A percentile compares a stretch with the other conserved stretches of the same genome.
Evolutionary conservation across 2,329 filamentous ascomycete genomes (phyloP).

Genomic region (Emergomyces orientalis): DNA sequence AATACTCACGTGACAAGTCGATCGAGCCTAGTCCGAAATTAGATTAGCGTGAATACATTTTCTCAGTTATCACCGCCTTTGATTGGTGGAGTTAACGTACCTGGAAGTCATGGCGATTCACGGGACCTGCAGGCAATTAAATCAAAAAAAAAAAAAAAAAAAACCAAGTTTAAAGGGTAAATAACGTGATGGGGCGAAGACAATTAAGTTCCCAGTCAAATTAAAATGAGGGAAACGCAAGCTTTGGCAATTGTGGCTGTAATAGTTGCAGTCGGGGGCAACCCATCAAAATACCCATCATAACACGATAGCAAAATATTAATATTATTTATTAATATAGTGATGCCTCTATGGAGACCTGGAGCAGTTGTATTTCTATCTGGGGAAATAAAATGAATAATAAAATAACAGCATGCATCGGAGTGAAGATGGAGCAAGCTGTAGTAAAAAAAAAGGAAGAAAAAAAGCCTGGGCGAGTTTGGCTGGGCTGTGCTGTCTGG

Average conservation of each 20-base stretch:
- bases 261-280: neutral
- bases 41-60: constrained; percentile 31
- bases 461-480: neutral
- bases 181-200: neutral
- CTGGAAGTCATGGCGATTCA: constrained; percentile 33
- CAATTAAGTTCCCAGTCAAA: neutral
- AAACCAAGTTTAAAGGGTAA: neutral
- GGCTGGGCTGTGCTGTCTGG: neutral
- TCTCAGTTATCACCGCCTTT: constrained; percentile 17
- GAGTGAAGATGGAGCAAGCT: constrained; percentile 3
- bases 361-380: neutral
- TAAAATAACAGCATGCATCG: constrained; percentile 3
- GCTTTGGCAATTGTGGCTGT: neutral
- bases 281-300: constrained; percentile 6
- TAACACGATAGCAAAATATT: neutral
- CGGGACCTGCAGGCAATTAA: neutral
- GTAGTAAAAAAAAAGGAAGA: neutral
- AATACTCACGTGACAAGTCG: constrained; percentile 72
- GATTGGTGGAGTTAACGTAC: constrained; percentile 26
- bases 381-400: constrained; percentile 3
- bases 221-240: neutral
- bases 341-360: neutral
- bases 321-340: neutral
- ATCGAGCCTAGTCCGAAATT: constrained; percentile 54
- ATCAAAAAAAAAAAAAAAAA: neutral